Conservation (phyloP, 345 rosid species). For the Erucastrum elatum region DNA sequence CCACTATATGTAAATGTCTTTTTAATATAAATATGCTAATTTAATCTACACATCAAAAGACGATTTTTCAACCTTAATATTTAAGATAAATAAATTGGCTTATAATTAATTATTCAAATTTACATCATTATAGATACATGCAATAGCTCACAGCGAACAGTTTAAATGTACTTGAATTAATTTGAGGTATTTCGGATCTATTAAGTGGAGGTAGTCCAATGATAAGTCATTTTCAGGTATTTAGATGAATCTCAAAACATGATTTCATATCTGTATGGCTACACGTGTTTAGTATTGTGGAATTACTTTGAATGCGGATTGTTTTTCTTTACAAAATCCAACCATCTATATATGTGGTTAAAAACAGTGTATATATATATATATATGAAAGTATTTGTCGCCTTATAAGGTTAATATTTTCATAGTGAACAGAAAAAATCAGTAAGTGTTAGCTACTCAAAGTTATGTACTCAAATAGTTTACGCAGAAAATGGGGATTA, state of each 20-base stretch:
- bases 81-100: not conserved
- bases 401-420: not conserved
- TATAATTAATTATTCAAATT: not conserved
- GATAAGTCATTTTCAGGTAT: too few relatives aligned
- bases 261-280: too few relatives aligned
- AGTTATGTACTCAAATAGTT: constrained; percentile 5
- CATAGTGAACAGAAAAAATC: not conserved
- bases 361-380: not conserved
- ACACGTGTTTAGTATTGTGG: too few relatives aligned
- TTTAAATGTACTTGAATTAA: too few relatives aligned
- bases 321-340: too few relatives aligned
- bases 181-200: too few relatives aligned
- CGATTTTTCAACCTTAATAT: not conserved
- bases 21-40: not conserved
- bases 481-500: not conserved
- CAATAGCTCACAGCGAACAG: not conserved
- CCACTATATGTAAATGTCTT: not conserved
- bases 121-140: not conserved
- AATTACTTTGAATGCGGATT: too few relatives aligned
- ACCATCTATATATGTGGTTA: too few relatives aligned
- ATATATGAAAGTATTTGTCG: not conserved
- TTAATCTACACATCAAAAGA: not conserved
- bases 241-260: too few relatives aligned
- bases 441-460: constrained; percentile 32
- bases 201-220: too few relatives aligned